A percentile compares a stretch with the other conserved stretches of the same genome.
These are phyloP conservation scores for Mortierella sp. DNA, from an alignment of 371 early-diverging fungal species.

Conservation along the genomic window DNA sequence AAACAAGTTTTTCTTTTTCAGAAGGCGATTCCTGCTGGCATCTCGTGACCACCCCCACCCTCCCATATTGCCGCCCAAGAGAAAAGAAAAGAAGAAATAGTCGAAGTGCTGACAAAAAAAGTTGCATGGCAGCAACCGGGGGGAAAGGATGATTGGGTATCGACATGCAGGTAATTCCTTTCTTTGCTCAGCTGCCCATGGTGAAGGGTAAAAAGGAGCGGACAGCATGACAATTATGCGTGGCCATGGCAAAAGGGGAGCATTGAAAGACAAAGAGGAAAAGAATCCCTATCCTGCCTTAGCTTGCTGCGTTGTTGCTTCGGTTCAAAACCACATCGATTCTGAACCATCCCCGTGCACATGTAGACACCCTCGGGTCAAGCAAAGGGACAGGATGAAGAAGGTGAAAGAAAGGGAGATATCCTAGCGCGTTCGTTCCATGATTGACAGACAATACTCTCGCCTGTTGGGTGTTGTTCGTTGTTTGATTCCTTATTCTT, in stretches of 20 bases:
- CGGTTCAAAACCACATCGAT: neutral
- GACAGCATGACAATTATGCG: neutral
- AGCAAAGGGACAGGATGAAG: neutral
- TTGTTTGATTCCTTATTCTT: constrained; percentile 12
- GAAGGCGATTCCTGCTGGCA: neutral
- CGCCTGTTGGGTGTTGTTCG: neutral
- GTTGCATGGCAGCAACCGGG: neutral
- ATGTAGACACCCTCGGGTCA: neutral
- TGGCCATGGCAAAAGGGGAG: neutral
- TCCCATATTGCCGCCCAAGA: neutral
- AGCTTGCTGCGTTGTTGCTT: neutral
- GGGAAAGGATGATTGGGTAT: no score
- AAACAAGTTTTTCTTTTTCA: neutral
- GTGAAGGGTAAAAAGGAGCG: neutral
- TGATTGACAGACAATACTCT: neutral
- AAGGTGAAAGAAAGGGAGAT: neutral
- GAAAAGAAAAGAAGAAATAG: neutral
- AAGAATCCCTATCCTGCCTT: neutral
- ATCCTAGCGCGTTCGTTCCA: neutral
- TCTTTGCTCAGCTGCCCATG: no score
- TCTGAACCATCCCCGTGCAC: neutral
- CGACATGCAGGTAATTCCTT: no score
- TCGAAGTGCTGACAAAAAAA: neutral
- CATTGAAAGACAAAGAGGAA: neutral
- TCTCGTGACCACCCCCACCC: neutral